Evolutionary conservation across 306 rosid genomes (phyloP).

Genomic region (Ceratonia siliqua): DNA sequence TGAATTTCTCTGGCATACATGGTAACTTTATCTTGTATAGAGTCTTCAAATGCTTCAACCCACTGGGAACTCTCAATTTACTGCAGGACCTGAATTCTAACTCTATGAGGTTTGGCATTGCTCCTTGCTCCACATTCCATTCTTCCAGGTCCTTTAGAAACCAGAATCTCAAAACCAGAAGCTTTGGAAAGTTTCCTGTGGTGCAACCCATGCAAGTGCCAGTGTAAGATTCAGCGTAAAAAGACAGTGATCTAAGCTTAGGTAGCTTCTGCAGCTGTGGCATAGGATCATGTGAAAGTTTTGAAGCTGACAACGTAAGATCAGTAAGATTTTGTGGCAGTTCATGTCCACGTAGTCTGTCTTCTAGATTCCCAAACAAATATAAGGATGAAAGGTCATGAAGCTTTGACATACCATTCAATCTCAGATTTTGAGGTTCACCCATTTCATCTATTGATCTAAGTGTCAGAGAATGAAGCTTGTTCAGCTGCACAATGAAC

Average conservation of each 20-base stretch:
- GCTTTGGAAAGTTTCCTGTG: slow-evolving; percentile 27
- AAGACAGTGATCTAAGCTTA: slow-evolving; percentile 25
- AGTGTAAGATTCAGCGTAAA: slow-evolving; percentile 30
- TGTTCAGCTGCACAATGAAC: slow-evolving; percentile 23
- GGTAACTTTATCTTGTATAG: slow-evolving; percentile 29
- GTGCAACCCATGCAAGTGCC: slow-evolving; percentile 29
- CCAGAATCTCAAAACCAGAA: slow-evolving; percentile 44
- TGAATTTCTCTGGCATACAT: slow-evolving; percentile 22
- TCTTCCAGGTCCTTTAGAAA: slow-evolving; percentile 21
- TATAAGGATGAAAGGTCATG: slow-evolving; percentile 32
- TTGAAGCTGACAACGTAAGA: slow-evolving; percentile 48
- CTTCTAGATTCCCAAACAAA: slow-evolving; percentile 30
- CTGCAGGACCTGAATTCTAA: slow-evolving; percentile 37
- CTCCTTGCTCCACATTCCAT: slow-evolving; percentile 32
- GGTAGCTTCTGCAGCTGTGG: slow-evolving; percentile 30
- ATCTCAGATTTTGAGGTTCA: background rate
- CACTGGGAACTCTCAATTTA: background rate
- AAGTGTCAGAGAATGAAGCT: slow-evolving; percentile 34
- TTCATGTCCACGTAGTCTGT: background rate
- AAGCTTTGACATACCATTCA: slow-evolving; percentile 21
- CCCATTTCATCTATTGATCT: slow-evolving; percentile 34
- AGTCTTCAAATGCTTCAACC: slow-evolving; percentile 32
- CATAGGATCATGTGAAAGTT: slow-evolving; percentile 33
- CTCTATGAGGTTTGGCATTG: slow-evolving; percentile 38
- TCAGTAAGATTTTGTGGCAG: slow-evolving; percentile 34